Evolutionary conservation across 495 filamentous ascomycete species (phyloP).

Genomic region (Lophiostoma macrostomum): DNA sequence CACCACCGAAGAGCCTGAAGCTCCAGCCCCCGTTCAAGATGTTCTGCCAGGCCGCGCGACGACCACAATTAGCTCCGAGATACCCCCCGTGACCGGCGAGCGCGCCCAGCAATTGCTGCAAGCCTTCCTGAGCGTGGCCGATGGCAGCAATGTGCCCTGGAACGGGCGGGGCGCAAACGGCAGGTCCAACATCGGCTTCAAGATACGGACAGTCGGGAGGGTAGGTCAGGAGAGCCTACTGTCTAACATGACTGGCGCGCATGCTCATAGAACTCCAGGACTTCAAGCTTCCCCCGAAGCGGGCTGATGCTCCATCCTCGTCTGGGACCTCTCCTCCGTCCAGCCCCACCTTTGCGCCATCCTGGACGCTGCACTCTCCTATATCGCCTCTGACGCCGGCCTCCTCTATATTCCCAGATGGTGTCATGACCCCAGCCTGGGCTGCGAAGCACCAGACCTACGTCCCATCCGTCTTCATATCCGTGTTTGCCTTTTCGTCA

Average conservation of each 20-base stretch:
- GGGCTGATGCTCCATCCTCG: slow-evolving; percentile 56
- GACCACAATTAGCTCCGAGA: slow-evolving; percentile 61
- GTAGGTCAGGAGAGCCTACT: slow-evolving; percentile 53
- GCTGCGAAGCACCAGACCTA: slow-evolving; percentile 78
- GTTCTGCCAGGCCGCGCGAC: slow-evolving; percentile 54
- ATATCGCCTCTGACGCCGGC: slow-evolving; percentile 80
- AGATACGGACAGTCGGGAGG: slow-evolving; percentile 69
- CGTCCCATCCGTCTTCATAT: slow-evolving; percentile 74
- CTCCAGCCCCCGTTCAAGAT: slow-evolving; percentile 16
- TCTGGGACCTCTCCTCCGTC: slow-evolving; percentile 44
- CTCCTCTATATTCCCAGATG: slow-evolving; percentile 81
- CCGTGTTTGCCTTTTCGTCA: slow-evolving; percentile 67
- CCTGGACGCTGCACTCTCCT: slow-evolving; percentile 71
- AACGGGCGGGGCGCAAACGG: slow-evolving; percentile 48
- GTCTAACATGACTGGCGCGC: neutral
- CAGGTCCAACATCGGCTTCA: slow-evolving; percentile 47
- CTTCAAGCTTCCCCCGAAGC: slow-evolving; percentile 60
- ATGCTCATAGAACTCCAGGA: slow-evolving; percentile 44
- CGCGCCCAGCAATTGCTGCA: slow-evolving; percentile 64
- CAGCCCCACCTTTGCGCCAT: slow-evolving; percentile 45
- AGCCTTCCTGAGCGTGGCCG: slow-evolving; percentile 63
- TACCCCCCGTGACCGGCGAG: slow-evolving; percentile 61
- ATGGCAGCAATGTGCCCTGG: slow-evolving; percentile 63
- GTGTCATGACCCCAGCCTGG: slow-evolving; percentile 77
- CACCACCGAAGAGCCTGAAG: slow-evolving; percentile 28